Percentiles rank a stretch among this genome's conserved stretches.
Evolutionary conservation across 2,329 filamentous ascomycete species (phyloP).

Genomic region (Hortaea sp.): DNA sequence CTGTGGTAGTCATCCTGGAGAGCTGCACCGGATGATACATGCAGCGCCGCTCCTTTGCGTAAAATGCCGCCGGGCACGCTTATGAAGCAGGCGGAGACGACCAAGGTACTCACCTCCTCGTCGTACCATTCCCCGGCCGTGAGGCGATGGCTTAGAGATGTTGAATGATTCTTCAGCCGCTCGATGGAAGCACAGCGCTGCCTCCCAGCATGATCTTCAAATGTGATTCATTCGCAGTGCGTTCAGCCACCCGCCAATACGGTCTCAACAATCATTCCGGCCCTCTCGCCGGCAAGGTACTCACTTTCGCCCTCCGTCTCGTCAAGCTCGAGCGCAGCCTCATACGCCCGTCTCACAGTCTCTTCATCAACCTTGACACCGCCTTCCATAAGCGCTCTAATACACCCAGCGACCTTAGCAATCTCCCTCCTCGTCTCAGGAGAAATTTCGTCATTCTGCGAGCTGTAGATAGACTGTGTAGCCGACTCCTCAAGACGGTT

Average conservation of each 20-base stretch:
- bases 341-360: constrained; percentile 72
- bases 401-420: constrained; percentile 68
- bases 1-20: too few relatives aligned
- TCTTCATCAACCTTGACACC: constrained; percentile 84
- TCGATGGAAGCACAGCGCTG: too few relatives aligned
- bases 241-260: constrained; percentile 17
- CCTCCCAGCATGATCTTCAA: too few relatives aligned
- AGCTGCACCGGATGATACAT: too few relatives aligned
- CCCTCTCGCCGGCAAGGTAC: constrained; percentile 30
- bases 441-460: constrained; percentile 81
- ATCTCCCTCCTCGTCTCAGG: constrained; percentile 77
- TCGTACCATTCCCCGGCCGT: too few relatives aligned
- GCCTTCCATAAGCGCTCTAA: constrained; percentile 71
- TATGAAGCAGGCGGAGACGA: too few relatives aligned
- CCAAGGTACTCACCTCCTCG: too few relatives aligned
- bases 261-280: constrained; percentile 26
- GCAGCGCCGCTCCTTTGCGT: too few relatives aligned
- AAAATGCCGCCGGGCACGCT: too few relatives aligned
- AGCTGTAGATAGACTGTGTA: constrained; percentile 79
- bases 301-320: constrained; percentile 47
- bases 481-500: constrained; percentile 83
- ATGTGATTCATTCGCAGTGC: too few relatives aligned
- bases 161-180: too few relatives aligned
- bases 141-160: too few relatives aligned
- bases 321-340: constrained; percentile 66